Percentiles rank a stretch among this genome's conserved stretches.
These are phyloP conservation scores for Globisporangium lucens DNA, from an alignment of 352 stramenopile genomes.

Conservation along the genomic window DNA sequence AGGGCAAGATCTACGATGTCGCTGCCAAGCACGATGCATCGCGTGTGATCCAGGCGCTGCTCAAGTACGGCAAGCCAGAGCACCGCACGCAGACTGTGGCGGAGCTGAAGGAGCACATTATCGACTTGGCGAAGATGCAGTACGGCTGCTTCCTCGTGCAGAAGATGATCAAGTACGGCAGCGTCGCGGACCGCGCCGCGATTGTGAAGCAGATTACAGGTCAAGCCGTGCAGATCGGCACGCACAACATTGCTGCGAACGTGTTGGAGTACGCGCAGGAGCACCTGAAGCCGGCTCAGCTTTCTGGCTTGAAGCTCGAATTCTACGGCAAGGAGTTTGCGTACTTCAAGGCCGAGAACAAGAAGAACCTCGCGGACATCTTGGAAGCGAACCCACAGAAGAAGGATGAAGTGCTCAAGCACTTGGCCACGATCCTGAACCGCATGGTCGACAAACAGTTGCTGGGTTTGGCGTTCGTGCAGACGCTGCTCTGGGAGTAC, in stretches of 20 bases:
- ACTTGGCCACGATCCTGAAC: slow-evolving; percentile 68
- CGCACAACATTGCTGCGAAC: slow-evolving; percentile 93
- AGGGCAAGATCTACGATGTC: slow-evolving; percentile 93
- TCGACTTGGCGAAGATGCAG: slow-evolving; percentile 94
- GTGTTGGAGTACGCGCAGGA: slow-evolving; percentile 92
- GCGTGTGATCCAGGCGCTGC: slow-evolving; percentile 93
- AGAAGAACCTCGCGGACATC: slow-evolving; percentile 80
- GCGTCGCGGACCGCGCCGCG: slow-evolving; percentile 64
- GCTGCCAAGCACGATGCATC: slow-evolving; percentile 95
- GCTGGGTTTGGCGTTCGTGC: slow-evolving; percentile 84
- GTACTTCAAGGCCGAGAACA: slow-evolving; percentile 82
- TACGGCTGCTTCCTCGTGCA: slow-evolving; percentile 97
- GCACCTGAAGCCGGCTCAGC: slow-evolving; percentile 82
- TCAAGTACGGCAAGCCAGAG: slow-evolving; percentile 91
- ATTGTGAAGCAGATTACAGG: slow-evolving; percentile 92
- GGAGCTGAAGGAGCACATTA: slow-evolving; percentile 91
- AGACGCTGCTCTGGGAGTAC: slow-evolving; percentile 90
- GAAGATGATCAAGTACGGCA: slow-evolving; percentile 96
- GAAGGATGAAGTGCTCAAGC: slow-evolving; percentile 71
- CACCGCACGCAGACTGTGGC: slow-evolving; percentile 85
- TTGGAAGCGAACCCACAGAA: slow-evolving; percentile 61
- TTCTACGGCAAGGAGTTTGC: slow-evolving; percentile 89
- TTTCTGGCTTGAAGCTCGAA: slow-evolving; percentile 84
- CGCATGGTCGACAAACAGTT: slow-evolving; percentile 90
- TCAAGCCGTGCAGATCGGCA: slow-evolving; percentile 90